Base-by-base conservation (phyloP, 2,329 filamentous ascomycete genomes). In the Neocatenulostroma microsporum region DNA sequence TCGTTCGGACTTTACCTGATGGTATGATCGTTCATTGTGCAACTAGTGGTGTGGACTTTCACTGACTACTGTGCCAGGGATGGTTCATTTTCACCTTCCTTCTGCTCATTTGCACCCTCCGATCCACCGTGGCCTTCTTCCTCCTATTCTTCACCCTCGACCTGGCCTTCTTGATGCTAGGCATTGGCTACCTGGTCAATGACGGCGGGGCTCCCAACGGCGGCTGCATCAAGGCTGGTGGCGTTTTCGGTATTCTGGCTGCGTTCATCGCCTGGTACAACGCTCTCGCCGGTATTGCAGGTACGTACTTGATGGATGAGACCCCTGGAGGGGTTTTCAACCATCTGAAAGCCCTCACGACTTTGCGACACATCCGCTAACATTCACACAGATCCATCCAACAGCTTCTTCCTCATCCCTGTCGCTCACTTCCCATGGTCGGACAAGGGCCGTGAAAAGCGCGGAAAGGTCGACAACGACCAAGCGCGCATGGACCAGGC, bases 381-480 rank as follows among this genome's bases (percentile, higher is more conserved):
- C 21, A 27, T 9, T 12, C 14, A n/a, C 13, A 68, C 69, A n/a
- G 70, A 74, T 51, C 62, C 62, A 41, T 65, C 61, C 42, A 73
- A 74, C 61, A 69, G 85, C 70, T 94, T 94, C 78, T 91, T 94
- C 72, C 73, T 91, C 62, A 78, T 94, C 44, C 89, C 88, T 34
- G 87, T 95, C 46, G 80, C 83, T 53, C 87, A 94, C 72, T 93
- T 95, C 73, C 89, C 88, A 36, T 95, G 89, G 89, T 89, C 84
- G 24, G 81, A 83, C 53, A 82, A 82, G 66, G 83, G 77, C 36
- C 75, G 74, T 45, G 72, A 78, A 61, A 61, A 59, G 42, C 74
- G 79, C 43, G 58, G 42, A 21, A 62, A 63, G 52, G 58, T 62
- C 30, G 58, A 68, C 57, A 69, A 69, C 60, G 54, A 49, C 33